phyloP scores from a whole-genome alignment of 2,329 filamentous ascomycete species.

The Dactylella cylindrospora region DNA sequence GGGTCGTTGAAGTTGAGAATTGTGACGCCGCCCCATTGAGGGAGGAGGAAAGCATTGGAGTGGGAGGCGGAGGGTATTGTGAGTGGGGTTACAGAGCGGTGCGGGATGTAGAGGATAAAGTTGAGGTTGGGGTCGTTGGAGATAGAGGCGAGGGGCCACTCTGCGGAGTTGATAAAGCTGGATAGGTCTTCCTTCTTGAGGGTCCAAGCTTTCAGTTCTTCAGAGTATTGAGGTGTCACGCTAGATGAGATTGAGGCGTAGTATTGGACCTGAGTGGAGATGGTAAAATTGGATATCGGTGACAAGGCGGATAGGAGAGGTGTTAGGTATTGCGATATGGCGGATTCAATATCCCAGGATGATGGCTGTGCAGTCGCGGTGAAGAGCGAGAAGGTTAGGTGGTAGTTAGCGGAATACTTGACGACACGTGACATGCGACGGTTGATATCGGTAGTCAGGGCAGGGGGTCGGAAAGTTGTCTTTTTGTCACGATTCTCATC shows the following conservation, averaged over 20 bases:
- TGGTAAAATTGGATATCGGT: constrained; percentile 88
- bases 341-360: constrained; percentile 85
- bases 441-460: constrained; percentile 62
- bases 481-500: constrained; percentile 51
- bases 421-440: constrained; percentile 77
- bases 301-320: constrained; percentile 78
- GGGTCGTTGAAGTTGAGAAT: constrained; percentile 62
- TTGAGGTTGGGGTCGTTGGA: constrained; percentile 91
- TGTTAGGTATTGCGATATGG: constrained; percentile 75
- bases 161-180: constrained; percentile 94
- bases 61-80: constrained; percentile 60
- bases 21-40: constrained; percentile 85
- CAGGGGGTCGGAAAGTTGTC: constrained; percentile 51
- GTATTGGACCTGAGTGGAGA: constrained; percentile 93
- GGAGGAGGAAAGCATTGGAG: constrained; percentile 59
- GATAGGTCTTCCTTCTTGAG: constrained; percentile 83
- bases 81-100: constrained; percentile 64
- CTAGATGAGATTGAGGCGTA: constrained; percentile 73
- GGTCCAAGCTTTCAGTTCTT: constrained; percentile 61
- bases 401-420: constrained; percentile 90
- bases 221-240: constrained; percentile 61
- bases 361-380: constrained; percentile 75
- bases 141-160: constrained; percentile 95
- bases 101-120: constrained; percentile 87
- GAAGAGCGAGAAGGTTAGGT: constrained; percentile 93